phyloP scores from a whole-genome alignment of 495 filamentous ascomycete species.

The Penicillium coffeae region DNA sequence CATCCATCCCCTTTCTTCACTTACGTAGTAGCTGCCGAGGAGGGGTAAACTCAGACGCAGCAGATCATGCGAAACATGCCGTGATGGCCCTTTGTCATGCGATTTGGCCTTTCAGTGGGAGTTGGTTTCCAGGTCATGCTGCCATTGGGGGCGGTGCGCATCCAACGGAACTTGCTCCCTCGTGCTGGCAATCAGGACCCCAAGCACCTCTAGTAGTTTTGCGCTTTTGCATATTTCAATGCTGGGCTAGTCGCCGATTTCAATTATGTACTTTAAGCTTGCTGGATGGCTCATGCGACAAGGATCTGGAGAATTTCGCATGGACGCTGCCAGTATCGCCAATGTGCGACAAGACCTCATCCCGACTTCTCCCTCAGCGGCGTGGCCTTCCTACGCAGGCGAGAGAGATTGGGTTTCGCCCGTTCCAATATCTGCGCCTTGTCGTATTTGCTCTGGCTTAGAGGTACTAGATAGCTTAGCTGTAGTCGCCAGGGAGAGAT shows the following conservation, averaged over 20 bases:
- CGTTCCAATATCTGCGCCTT: conserved; percentile 9
- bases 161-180: background rate
- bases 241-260: conserved; percentile 11
- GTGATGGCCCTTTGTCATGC: conserved; percentile 22
- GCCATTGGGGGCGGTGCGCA: conserved; percentile 2
- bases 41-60: conserved; percentile 26
- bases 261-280: background rate
- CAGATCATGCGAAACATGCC: conserved; percentile 29
- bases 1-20: conserved; percentile 11
- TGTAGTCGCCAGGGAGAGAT: background rate
- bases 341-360: conserved; percentile 12
- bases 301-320: conserved; percentile 11
- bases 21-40: conserved; percentile 26
- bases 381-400: background rate
- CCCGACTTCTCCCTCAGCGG: background rate
- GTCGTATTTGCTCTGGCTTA: conserved; percentile 6
- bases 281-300: conserved; percentile 23
- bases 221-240: background rate
- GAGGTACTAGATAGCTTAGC: background rate
- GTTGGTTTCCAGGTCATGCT: conserved; percentile 1
- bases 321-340: conserved; percentile 10
- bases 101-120: conserved; percentile 7
- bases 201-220: no score
- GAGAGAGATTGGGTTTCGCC: background rate
- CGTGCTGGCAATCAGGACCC: no score